Conservation (phyloP, 768 basidiomycete genomes). For the Pholiota conissans region DNA sequence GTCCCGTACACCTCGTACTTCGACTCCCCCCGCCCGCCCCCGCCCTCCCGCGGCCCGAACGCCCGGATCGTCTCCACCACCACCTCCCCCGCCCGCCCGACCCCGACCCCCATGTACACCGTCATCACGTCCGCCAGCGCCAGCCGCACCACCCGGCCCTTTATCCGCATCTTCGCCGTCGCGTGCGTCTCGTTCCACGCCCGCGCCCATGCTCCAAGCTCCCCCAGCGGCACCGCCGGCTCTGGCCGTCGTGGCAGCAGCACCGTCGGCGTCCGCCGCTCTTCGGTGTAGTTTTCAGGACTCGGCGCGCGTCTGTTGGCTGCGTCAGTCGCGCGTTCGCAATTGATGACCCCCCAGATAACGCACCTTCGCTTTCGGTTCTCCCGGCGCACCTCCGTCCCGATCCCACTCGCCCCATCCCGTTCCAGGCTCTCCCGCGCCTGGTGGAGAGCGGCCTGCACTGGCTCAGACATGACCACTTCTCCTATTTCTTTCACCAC, state of each 20-base stretch:
- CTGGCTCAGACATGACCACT: conserved; percentile 43
- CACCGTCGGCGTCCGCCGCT: conserved; percentile 19
- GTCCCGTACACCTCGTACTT: conserved; percentile 63
- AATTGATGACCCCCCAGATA: background rate
- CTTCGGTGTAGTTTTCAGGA: conserved; percentile 14
- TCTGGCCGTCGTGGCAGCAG: conserved; percentile 44
- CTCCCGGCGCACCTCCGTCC: conserved; percentile 44
- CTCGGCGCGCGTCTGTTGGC: conserved; percentile 7
- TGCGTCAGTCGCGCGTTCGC: background rate
- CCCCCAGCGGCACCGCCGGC: conserved; percentile 42
- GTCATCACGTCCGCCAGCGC: conserved; percentile 64
- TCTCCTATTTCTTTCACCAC: conserved; percentile 37
- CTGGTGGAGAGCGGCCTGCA: conserved; percentile 57
- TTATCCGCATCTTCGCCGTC: conserved; percentile 53
- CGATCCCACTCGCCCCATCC: conserved; percentile 50
- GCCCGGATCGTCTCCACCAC: conserved; percentile 64
- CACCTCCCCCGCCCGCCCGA: conserved; percentile 31
- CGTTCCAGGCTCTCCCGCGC: conserved; percentile 55
- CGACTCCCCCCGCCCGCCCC: conserved; percentile 67
- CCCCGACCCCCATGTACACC: conserved; percentile 55
- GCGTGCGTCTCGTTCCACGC: conserved; percentile 51
- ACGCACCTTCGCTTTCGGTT: conserved; percentile 59
- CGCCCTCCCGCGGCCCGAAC: conserved; percentile 77
- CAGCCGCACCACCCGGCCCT: conserved; percentile 58
- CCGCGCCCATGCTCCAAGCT: conserved; percentile 53